Conservation (phyloP, 1,284 basidiomycete genomes). For the Gymnopus androsaceus region DNA sequence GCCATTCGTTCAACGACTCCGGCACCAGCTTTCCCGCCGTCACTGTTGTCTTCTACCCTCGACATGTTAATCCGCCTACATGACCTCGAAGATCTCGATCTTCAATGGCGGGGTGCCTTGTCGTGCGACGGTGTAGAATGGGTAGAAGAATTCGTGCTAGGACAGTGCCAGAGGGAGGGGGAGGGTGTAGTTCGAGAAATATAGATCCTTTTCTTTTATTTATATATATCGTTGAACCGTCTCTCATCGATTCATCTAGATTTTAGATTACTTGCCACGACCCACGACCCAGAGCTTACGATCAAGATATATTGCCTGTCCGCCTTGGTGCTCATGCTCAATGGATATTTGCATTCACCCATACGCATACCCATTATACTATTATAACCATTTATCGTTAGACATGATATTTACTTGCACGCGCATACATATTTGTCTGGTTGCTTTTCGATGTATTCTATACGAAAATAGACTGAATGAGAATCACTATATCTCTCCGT, state of each 20-base stretch:
- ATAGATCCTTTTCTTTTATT: too few species aligned
- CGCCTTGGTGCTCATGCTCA: background rate
- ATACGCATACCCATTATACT: background rate
- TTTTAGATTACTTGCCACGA: too few species aligned
- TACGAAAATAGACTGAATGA: too few species aligned
- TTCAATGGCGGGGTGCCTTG: slow-evolving; percentile 6
- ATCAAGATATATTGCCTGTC: background rate
- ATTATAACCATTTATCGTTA: background rate
- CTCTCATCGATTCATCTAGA: too few species aligned
- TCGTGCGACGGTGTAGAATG: slow-evolving; percentile 10
- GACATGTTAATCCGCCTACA: background rate
- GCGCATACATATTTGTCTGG: background rate
- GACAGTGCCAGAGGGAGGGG: background rate
- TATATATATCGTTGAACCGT: too few species aligned
- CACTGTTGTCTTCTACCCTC: background rate
- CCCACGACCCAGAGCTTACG: too few species aligned
- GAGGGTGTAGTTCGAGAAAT: too few species aligned
- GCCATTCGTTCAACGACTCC: background rate
- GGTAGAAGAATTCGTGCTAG: slow-evolving; percentile 6
- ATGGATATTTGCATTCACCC: background rate
- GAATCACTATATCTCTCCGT: too few species aligned
- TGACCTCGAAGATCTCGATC: slow-evolving; percentile 2
- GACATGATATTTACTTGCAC: background rate
- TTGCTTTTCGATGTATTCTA: background rate
- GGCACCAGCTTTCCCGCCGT: too few species aligned